Evolutionary conservation across 352 stramenopile genomes (phyloP).

Genomic region (Phytophthora cajani): DNA sequence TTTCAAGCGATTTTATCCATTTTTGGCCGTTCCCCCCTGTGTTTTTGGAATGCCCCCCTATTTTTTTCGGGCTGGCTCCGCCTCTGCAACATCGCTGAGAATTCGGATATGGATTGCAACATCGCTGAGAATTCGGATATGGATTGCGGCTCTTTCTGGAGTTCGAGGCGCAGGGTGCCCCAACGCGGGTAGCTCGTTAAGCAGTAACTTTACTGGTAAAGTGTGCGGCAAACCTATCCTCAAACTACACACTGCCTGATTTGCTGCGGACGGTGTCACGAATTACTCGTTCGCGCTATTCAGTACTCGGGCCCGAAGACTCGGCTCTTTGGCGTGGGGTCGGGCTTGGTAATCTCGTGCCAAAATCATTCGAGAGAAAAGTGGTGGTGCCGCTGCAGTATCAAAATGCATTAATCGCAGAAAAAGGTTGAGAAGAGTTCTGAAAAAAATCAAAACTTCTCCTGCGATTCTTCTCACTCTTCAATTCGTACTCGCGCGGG

Average conservation of each 20-base stretch:
- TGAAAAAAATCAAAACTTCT: too few species aligned
- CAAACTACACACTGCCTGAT: conserved; percentile 90
- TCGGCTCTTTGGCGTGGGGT: conserved; percentile 90
- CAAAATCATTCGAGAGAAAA: conserved; percentile 75
- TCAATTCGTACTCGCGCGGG: too few species aligned
- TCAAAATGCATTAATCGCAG: neutral
- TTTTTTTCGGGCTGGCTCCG: too few species aligned
- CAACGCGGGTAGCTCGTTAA: conserved; percentile 54
- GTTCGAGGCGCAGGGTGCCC: conserved; percentile 47
- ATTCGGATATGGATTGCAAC: conserved; percentile 74
- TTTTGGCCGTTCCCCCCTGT: too few species aligned
- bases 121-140: conserved; percentile 76
- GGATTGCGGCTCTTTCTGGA: conserved; percentile 83
- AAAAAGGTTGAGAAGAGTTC: too few species aligned
- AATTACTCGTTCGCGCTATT: conserved; percentile 83
- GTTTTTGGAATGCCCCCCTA: too few species aligned
- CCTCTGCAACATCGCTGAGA: too few species aligned
- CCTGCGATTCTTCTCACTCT: too few species aligned
- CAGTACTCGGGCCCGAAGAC: conserved; percentile 67
- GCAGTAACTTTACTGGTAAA: conserved; percentile 45
- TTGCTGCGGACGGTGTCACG: conserved; percentile 74
- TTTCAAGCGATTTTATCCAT: too few species aligned
- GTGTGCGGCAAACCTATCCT: conserved; percentile 74
- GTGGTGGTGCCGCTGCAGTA: conserved; percentile 54
- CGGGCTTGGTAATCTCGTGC: conserved; percentile 92